Evolutionary conservation across 78 protist species (phyloP).

Genomic region (Goniomonas avonlea): DNA sequence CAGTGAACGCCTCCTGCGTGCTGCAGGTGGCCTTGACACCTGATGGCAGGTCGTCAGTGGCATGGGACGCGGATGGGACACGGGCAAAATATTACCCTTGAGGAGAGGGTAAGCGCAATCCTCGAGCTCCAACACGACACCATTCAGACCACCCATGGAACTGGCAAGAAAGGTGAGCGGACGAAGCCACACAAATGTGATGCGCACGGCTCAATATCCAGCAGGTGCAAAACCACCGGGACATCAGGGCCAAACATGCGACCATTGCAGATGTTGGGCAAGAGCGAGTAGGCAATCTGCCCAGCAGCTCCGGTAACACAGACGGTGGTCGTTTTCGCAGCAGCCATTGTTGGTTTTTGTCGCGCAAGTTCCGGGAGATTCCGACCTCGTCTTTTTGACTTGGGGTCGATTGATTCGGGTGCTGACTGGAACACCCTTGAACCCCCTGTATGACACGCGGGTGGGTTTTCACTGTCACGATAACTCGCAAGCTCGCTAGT

Average conservation of each 20-base stretch:
- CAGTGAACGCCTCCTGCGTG: slow-evolving; percentile 42
- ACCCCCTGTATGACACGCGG: too few relatives aligned
- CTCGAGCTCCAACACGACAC: slow-evolving; percentile 39
- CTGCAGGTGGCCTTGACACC: slow-evolving; percentile 21
- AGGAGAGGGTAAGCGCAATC: slow-evolving; percentile 21
- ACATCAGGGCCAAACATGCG: slow-evolving; percentile 55
- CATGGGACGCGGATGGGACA: background rate
- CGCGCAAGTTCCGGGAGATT: too few relatives aligned
- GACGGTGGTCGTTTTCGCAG: too few relatives aligned
- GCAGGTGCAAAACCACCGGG: slow-evolving; percentile 69
- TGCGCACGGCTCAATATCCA: slow-evolving; percentile 60
- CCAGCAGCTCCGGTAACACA: slow-evolving; percentile 60
- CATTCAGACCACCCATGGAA: slow-evolving; percentile 45
- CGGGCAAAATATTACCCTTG: background rate
- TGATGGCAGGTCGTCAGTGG: slow-evolving; percentile 38
- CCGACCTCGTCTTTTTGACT: too few relatives aligned
- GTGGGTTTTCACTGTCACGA: too few relatives aligned
- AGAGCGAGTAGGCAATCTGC: slow-evolving; percentile 42
- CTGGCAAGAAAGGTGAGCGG: background rate
- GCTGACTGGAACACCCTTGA: too few relatives aligned
- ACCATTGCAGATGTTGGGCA: slow-evolving; percentile 33
- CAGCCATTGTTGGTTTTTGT: too few relatives aligned
- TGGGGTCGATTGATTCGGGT: too few relatives aligned
- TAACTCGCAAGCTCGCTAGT: too few relatives aligned
- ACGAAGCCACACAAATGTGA: background rate